Conservation (phyloP, 2,329 filamentous ascomycete species). For the Endoconidiophora polonica region DNA sequence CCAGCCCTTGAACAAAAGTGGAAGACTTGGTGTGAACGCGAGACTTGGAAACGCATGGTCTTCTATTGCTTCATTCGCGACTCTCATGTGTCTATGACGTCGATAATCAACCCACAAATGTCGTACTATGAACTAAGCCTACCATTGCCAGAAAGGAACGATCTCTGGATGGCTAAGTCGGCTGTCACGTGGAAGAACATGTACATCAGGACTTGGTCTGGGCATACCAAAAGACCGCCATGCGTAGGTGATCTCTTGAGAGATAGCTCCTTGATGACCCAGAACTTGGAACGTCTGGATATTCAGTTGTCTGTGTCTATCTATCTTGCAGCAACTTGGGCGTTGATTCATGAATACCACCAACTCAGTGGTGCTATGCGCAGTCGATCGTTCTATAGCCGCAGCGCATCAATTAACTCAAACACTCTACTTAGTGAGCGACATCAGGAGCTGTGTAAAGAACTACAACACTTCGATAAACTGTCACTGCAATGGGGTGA, state of each 20-base stretch:
- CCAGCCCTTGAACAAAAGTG: constrained; percentile 45
- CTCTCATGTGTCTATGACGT: constrained; percentile 48
- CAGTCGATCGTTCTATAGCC: constrained; percentile 29
- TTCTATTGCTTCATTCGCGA: constrained; percentile 51
- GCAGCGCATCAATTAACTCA: constrained; percentile 23
- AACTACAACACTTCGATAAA: constrained; percentile 32
- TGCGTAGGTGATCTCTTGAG: constrained; percentile 39
- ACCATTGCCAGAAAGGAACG: constrained; percentile 43
- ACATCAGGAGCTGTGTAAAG: constrained; percentile 44
- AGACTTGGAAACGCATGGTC: constrained; percentile 50
- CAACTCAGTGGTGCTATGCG: constrained; percentile 36
- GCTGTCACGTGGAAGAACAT: constrained; percentile 47
- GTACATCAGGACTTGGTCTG: constrained; percentile 29
- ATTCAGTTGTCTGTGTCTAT: constrained; percentile 38
- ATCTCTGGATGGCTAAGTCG: constrained; percentile 48
- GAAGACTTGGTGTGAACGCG: constrained; percentile 44
- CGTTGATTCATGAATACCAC: constrained; percentile 48
- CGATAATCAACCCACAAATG: constrained; percentile 46
- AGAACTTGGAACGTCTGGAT: constrained; percentile 35
- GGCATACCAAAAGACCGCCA: constrained; percentile 27
- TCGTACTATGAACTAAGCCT: constrained; percentile 53
- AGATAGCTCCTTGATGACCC: constrained; percentile 34
- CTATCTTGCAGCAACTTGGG: constrained; percentile 50
- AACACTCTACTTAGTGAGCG: constrained; percentile 35
- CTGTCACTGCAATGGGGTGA: constrained; percentile 26